Conservation (phyloP, 2,329 filamentous ascomycete genomes). For the Penicillium verrucosum region DNA sequence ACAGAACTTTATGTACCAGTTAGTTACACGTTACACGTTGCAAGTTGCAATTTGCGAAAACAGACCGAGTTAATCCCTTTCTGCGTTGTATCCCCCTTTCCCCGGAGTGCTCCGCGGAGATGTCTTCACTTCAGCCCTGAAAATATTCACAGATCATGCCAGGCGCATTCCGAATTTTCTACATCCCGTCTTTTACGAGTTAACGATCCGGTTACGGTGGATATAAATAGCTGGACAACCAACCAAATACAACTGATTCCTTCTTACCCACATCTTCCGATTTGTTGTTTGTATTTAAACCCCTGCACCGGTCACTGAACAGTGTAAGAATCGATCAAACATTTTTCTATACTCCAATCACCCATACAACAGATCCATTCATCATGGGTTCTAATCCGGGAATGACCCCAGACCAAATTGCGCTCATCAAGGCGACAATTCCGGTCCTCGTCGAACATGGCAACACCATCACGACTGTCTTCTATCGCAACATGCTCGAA, state of each 20-base stretch:
- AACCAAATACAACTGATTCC: not conserved
- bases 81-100: not conserved
- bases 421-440: constrained; percentile 67
- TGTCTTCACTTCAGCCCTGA: not conserved
- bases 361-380: not conserved
- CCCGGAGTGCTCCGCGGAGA: constrained; percentile 1
- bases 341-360: not conserved
- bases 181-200: not conserved
- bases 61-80: not conserved
- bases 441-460: constrained; percentile 67
- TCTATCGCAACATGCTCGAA: constrained; percentile 67
- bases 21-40: not conserved
- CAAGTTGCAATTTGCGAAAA: not conserved
- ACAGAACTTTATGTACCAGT: not conserved
- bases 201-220: not conserved
- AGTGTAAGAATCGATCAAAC: not conserved
- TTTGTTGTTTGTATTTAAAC: not conserved
- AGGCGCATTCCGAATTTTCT: not conserved
- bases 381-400: constrained; percentile 17
- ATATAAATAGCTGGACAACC: constrained; percentile 11
- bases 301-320: not conserved
- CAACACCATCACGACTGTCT: constrained; percentile 64
- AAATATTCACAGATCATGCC: not conserved
- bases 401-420: constrained; percentile 52
- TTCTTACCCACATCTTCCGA: not conserved